Percentiles rank a stretch among this genome's conserved stretches.
phyloP scores from a whole-genome alignment of 495 filamentous ascomycete genomes.

The Penicillium cataractarum region DNA sequence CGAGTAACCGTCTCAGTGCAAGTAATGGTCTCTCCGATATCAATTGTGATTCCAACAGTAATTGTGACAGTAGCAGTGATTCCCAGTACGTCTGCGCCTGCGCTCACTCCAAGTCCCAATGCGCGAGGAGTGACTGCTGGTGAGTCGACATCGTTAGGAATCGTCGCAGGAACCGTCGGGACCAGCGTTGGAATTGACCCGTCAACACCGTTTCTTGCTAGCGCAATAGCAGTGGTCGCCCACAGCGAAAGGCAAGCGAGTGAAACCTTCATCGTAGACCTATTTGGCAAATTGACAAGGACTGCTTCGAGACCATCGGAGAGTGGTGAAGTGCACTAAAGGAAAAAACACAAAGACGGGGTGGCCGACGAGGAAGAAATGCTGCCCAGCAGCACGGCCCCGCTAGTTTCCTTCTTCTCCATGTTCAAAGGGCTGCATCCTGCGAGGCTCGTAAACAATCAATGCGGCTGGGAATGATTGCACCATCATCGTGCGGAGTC shows the following conservation, averaged over 20 bases:
- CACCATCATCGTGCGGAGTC: conserved; percentile 2
- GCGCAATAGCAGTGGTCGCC: conserved; percentile 4
- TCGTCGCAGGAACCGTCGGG: not conserved
- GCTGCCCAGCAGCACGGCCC: conserved; percentile 9
- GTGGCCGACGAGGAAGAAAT: not conserved
- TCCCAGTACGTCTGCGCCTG: not conserved
- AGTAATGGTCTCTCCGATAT: conserved; percentile 14
- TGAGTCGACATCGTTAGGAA: not conserved
- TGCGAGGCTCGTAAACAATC: conserved; percentile 7
- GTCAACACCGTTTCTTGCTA: conserved; percentile 2
- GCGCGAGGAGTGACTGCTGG: not conserved
- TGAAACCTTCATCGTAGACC: conserved; percentile 16
- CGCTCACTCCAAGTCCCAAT: too few species aligned
- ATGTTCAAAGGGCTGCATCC: not conserved
- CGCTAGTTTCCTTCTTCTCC: not conserved
- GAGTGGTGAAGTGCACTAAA: not conserved
- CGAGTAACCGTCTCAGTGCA: conserved; percentile 7
- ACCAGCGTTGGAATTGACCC: conserved; percentile 2
- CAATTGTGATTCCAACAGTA: conserved; percentile 19
- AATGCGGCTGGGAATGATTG: not conserved
- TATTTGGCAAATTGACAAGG: not conserved
- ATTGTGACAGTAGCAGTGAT: conserved; percentile 7
- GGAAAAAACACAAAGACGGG: not conserved
- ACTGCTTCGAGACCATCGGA: conserved; percentile 1
- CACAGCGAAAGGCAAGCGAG: conserved; percentile 16